Evolutionary conservation across 2,329 filamentous ascomycete species (phyloP), one percentile per base, ranked within the genome.

Genomic region (Penicillium sp.): DNA sequence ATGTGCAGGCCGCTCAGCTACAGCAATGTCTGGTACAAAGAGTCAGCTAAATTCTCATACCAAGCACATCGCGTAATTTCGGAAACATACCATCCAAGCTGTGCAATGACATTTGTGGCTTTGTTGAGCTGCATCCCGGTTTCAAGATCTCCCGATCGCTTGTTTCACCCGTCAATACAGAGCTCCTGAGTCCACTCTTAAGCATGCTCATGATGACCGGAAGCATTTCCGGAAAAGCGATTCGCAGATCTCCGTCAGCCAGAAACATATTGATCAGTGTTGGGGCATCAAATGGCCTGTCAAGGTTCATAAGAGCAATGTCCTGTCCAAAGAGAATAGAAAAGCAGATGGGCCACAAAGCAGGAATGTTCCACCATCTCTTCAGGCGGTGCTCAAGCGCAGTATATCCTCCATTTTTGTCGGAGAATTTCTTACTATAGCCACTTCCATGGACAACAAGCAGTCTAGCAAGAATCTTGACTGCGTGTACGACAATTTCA

Each of bases 291-390:
- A 96, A 90, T 28, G 88, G 83, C 64, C 86, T 83, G 54, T 90
- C 86, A 66, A 92, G 86, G 69, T 93, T 85, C 66, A 93, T 84
- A 51, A 86, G 86, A 2, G 87, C 88, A 48, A 96, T 86, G 70
- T 97, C 92, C 43, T 87, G 84, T 0, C 91, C 92, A 70, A 99
- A 96, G 2, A 99, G 77, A 22, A 98, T 90, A 55, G 91, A 88
- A 75, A 99, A 91, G 71, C 90, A 92, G 45, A 95, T 88, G 0
- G 89, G 88, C 95, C 95, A 98, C 28, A 98, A 77, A 0, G 87
- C 86, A 2, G 92, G 86, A 15, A 92, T 84, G 69, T 91, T 88
- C 94, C 95, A 99, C 87, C 93, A 97, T 68, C 88, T 83, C 70
- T 89, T 92, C 4, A 99, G 78, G 35, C 91, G 86, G 68, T 90